Base-by-base conservation (phyloP, 192 early-diverging fungal species). In the Coemansia sp. region DNA sequence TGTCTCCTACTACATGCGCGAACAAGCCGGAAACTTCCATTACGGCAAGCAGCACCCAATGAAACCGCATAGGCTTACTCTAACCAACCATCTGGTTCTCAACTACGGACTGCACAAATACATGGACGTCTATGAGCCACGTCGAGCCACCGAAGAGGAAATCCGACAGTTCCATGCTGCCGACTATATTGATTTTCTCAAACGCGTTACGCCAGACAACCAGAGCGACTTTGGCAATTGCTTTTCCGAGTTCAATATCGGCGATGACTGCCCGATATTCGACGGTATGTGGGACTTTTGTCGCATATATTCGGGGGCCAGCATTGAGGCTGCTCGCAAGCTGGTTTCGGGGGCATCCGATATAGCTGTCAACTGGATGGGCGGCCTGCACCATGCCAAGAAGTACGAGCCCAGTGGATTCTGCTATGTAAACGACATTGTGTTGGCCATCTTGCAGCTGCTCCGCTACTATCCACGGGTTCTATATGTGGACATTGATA, bases 191-290 rank as follows among this genome's bases (percentile, higher is more conserved):
- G 92, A 96, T 13, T 99, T 99, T 68, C 81, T 99, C 36, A 84
- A 92, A 41, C 84, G 91, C 57, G 86, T 91, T 0, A 90, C 88
- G 1, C 87, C 87, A 0, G 87, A 87, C 20, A 91, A 86, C 63
- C 71, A 82, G 82, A 59, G 68, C 53, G 39, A 66, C 30, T 81
- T 82, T 55, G 65, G 74, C 54, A 78, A 81, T 20, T 61, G 83
- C 28, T 86, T 87, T 43, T 65, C 79, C 14, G 76, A 83, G 40
- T 90, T 92, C 69, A 98, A 98, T 57, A 88, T 99, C 16, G 91
- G 93, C 10, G 97, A 99, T 52, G 97, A 99, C 76, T 97, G 95
- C 56, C 97, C 97, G 4, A 89, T 97, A 9, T 99, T 95, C 78
- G 92, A 93, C 49, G 97, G 97, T 8, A 83, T 97, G 70, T 99